phyloP scores from a whole-genome alignment of 1,284 basidiomycete genomes.

The Porogramme epimiltina region DNA sequence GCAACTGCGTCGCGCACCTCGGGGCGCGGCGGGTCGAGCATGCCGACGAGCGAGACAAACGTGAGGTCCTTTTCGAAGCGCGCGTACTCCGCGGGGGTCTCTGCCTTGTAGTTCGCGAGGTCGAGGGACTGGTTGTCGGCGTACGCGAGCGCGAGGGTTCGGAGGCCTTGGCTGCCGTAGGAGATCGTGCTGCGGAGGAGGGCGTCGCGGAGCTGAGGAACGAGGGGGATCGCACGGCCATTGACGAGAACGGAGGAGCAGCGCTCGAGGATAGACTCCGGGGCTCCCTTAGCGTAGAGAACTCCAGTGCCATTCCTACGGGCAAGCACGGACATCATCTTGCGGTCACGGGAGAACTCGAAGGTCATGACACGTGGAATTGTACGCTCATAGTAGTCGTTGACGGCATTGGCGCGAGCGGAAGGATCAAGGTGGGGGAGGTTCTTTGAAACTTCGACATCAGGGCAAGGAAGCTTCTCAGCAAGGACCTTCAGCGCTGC shows the following conservation, averaged over 20 bases:
- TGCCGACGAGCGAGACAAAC: conserved; percentile 95
- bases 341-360: conserved; percentile 97
- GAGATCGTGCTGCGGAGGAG: conserved; percentile 69
- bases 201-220: conserved; percentile 57
- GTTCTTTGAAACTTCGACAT: conserved; percentile 55
- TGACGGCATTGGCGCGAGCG: conserved; percentile 80
- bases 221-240: conserved; percentile 60
- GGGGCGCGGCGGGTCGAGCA: conserved; percentile 97
- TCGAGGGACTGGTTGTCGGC: conserved; percentile 80
- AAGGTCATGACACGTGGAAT: conserved; percentile 89
- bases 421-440: conserved; percentile 59
- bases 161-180: conserved; percentile 84
- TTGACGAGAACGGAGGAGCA: conserved; percentile 78
- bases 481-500: conserved; percentile 92
- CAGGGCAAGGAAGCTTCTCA: conserved; percentile 81
- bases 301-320: conserved; percentile 56
- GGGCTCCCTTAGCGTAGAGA: conserved; percentile 94
- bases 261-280: conserved; percentile 91
- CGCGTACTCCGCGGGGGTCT: conserved; percentile 80
- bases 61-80: conserved; percentile 90
- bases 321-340: conserved; percentile 95
- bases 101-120: conserved; percentile 77
- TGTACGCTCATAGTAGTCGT: conserved; percentile 75
- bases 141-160: conserved; percentile 91
- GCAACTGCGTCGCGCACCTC: conserved; percentile 89